Conservation (phyloP, 192 early-diverging fungal species). For the Dissophora globulifera region DNA sequence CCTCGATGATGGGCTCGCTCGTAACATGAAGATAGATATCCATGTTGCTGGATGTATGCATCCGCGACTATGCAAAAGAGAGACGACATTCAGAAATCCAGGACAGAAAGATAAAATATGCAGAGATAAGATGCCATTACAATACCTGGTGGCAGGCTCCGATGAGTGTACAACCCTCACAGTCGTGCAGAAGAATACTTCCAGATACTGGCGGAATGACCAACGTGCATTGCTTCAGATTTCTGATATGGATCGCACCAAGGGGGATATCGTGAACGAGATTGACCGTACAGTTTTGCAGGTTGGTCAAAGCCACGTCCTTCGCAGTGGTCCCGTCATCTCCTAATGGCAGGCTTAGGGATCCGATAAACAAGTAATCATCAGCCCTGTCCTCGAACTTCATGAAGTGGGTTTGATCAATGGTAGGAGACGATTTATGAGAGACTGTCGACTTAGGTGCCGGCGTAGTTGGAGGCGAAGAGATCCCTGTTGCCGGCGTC, state of each 20-base stretch:
- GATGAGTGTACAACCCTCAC: slow-evolving; percentile 68
- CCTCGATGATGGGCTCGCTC: slow-evolving; percentile 90
- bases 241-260: slow-evolving; percentile 81
- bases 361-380: slow-evolving; percentile 48
- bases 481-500: slow-evolving; percentile 3
- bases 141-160: slow-evolving; percentile 82
- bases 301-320: slow-evolving; percentile 69
- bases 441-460: slow-evolving; percentile 3
- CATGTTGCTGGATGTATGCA: slow-evolving; percentile 77
- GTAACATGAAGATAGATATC: slow-evolving; percentile 75
- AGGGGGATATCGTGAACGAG: slow-evolving; percentile 63
- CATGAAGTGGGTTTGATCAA: slow-evolving; percentile 40
- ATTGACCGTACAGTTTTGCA: slow-evolving; percentile 72
- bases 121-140: too few species aligned
- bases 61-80: slow-evolving; percentile 87
- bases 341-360: slow-evolving; percentile 10
- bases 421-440: neutral
- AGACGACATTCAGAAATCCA: too few species aligned
- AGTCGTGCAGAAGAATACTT: slow-evolving; percentile 76
- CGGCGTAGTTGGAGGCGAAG: neutral
- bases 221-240: slow-evolving; percentile 69
- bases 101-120: neutral
- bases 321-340: slow-evolving; percentile 22
- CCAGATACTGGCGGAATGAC: slow-evolving; percentile 76
- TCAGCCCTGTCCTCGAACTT: slow-evolving; percentile 48